These are phyloP conservation scores for Huiozyma sinensis DNA, from an alignment of 805 yeast species.

Conservation along the genomic window DNA sequence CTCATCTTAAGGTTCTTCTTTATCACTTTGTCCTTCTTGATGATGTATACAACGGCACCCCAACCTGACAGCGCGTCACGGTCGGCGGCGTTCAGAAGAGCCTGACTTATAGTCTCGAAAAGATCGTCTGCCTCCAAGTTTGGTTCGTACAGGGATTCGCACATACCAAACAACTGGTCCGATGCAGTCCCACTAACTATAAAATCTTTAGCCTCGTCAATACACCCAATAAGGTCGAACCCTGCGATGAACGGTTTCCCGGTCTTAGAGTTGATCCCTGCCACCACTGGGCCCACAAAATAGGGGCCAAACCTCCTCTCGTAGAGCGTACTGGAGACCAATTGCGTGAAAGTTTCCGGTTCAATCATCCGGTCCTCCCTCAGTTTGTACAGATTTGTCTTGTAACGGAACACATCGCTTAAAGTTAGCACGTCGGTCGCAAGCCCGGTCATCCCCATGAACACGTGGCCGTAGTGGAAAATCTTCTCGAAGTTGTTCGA, in stretches of 20 bases:
- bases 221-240: constrained; percentile 93
- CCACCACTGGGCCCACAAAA: constrained; percentile 93
- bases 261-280: constrained; percentile 80
- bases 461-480: constrained; percentile 75
- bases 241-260: constrained; percentile 87
- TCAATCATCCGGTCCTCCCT: constrained; percentile 87
- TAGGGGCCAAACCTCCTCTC: constrained; percentile 93
- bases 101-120: constrained; percentile 91
- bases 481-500: constrained; percentile 89
- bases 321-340: constrained; percentile 82
- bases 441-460: constrained; percentile 86
- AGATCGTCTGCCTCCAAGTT: constrained; percentile 87
- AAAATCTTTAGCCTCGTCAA: constrained; percentile 89
- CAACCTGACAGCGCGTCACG: constrained; percentile 97
- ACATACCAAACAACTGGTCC: constrained; percentile 98
- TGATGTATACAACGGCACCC: constrained; percentile 92
- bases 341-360: constrained; percentile 86
- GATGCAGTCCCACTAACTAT: constrained; percentile 92
- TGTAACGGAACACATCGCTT: constrained; percentile 68
- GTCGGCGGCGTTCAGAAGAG: constrained; percentile 86
- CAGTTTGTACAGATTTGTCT: constrained; percentile 79
- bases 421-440: constrained; percentile 90
- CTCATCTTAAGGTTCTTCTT: constrained; percentile 85
- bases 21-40: constrained; percentile 83
- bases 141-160: constrained; percentile 93